phyloP scores from a whole-genome alignment of 805 yeast species.

The Barnettozyma wickerhamii region DNA sequence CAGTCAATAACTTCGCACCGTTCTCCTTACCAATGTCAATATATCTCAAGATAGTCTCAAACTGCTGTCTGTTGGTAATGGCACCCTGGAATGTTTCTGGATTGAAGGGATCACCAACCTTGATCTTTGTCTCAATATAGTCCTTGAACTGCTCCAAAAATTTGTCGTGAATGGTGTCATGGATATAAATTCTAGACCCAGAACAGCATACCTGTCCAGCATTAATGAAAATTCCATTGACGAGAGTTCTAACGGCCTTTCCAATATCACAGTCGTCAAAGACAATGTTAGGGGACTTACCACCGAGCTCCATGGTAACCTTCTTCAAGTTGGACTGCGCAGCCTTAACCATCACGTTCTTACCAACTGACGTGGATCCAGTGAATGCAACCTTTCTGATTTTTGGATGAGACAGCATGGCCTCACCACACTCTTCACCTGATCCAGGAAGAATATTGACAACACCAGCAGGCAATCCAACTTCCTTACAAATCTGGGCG shows the following conservation, averaged over 20 bases:
- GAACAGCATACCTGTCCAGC: slow-evolving; percentile 84
- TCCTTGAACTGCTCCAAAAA: slow-evolving; percentile 53
- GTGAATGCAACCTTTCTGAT: slow-evolving; percentile 77
- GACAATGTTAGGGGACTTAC: slow-evolving; percentile 74
- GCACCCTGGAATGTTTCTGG: slow-evolving; percentile 69
- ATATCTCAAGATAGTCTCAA: slow-evolving; percentile 62
- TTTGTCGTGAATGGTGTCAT: slow-evolving; percentile 64
- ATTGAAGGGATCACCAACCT: slow-evolving; percentile 74
- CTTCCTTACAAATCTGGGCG: slow-evolving; percentile 56
- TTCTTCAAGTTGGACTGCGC: slow-evolving; percentile 69
- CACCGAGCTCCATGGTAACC: slow-evolving; percentile 78
- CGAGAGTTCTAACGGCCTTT: slow-evolving; percentile 41
- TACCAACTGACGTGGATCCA: slow-evolving; percentile 76
- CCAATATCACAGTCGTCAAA: slow-evolving; percentile 63
- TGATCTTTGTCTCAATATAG: slow-evolving; percentile 49
- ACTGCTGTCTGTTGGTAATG: slow-evolving; percentile 66
- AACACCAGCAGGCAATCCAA: slow-evolving; percentile 73
- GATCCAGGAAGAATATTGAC: slow-evolving; percentile 70
- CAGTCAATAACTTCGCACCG: slow-evolving; percentile 63
- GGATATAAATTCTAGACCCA: slow-evolving; percentile 73
- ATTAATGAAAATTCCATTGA: slow-evolving; percentile 68
- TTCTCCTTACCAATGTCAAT: slow-evolving; percentile 62
- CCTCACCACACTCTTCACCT: slow-evolving; percentile 68
- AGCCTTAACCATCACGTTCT: slow-evolving; percentile 61
- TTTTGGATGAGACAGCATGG: slow-evolving; percentile 61